Conservation (phyloP, 345 rosid genomes). For the Brassica napus region DNA sequence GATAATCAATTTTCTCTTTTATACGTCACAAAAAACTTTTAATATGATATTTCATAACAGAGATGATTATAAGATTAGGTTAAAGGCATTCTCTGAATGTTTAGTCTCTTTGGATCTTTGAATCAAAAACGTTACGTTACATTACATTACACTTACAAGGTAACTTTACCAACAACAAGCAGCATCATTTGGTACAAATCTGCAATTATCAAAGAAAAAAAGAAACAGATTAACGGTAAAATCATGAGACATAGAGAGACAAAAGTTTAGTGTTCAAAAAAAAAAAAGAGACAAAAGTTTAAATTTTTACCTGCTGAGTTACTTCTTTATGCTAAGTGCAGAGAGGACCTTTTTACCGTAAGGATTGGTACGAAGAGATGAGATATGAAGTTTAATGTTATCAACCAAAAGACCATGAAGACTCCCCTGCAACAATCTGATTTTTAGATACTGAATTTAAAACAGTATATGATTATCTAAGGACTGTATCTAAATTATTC, state of each 20-base stretch:
- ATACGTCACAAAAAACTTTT: not conserved
- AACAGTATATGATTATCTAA: not conserved
- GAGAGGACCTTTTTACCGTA: constrained; percentile 83
- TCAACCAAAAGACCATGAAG: constrained; percentile 57
- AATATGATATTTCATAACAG: not conserved
- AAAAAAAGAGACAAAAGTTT: not conserved
- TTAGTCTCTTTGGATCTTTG: not conserved
- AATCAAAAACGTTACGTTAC: constrained; percentile 8
- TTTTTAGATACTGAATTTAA: not conserved
- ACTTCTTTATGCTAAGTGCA: constrained; percentile 60
- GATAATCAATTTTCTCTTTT: not conserved
- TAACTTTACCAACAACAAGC: constrained; percentile 33
- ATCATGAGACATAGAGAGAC: not conserved
- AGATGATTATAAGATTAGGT: not conserved
- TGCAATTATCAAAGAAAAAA: constrained; percentile 32
- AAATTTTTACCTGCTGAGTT: constrained; percentile 31
- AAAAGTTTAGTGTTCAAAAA: not conserved
- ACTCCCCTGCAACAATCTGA: constrained; percentile 53
- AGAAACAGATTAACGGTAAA: not conserved
- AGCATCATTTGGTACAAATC: constrained; percentile 24
- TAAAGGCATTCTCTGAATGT: not conserved
- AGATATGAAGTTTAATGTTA: constrained; percentile 63
- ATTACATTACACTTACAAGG: constrained; percentile 41
- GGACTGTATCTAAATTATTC: not conserved
- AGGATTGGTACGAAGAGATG: constrained; percentile 68